phyloP scores from a whole-genome alignment of 106 monocot genomes.

The Chionographis japonica region DNA sequence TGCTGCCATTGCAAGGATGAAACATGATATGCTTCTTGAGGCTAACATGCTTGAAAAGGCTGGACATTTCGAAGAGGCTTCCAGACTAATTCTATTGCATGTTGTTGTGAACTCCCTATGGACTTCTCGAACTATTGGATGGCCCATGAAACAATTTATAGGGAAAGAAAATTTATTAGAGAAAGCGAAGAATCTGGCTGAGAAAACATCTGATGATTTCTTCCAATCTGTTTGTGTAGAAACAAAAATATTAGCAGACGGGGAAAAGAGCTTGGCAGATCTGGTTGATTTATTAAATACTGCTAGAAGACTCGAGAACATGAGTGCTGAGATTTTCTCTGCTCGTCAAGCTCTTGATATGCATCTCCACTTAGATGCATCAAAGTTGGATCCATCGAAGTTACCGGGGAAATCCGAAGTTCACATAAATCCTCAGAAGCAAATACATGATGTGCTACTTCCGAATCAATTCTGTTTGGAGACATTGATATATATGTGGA shows the following conservation, averaged over 20 bases:
- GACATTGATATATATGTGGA: constrained; percentile 36
- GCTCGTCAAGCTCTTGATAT: constrained; percentile 42
- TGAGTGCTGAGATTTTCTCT: constrained; percentile 27
- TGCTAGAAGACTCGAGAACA: constrained; percentile 5
- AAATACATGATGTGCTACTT: constrained; percentile 2
- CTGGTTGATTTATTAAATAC: constrained; percentile 7
- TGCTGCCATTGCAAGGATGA: constrained; percentile 23
- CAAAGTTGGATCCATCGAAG: constrained; percentile 4
- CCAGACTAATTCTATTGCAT: constrained; percentile 26
- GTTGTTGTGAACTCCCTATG: constrained; percentile 39
- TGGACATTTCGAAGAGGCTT: constrained; percentile 22
- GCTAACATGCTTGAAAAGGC: constrained; percentile 43
- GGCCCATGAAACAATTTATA: constrained; percentile 36
- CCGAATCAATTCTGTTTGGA: constrained; percentile 3
- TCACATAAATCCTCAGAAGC: not conserved
- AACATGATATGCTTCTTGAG: constrained; percentile 41
- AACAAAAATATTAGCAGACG: constrained; percentile 17
- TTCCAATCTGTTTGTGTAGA: constrained; percentile 19
- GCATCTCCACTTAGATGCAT: constrained; percentile 11
- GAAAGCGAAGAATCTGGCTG: constrained; percentile 24
- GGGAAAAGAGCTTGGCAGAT: not conserved
- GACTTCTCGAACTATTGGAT: constrained; percentile 36
- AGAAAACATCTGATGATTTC: constrained; percentile 15
- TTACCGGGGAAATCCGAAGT: constrained; percentile 15
- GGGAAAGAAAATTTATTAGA: constrained; percentile 21